Base-by-base conservation (phyloP, 192 early-diverging fungal genomes). In the Linnemannia exigua region DNA sequence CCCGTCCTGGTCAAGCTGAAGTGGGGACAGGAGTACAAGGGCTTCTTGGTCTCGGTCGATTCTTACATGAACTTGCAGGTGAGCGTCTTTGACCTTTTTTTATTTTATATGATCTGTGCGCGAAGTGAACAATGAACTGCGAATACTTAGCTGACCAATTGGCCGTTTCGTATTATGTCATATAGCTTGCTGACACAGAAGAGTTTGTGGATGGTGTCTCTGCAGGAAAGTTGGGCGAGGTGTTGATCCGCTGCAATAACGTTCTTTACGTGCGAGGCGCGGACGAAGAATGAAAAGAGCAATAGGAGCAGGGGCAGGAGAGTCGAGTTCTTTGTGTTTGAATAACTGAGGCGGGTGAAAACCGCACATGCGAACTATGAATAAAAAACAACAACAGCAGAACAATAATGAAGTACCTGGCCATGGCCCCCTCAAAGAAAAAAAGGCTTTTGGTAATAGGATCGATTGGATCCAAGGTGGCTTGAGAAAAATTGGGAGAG, bases 11-110 rank as follows among this genome's bases (percentile, higher is more conserved):
- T 97, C 77, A 96, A 95, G 90, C 89, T 99, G 86, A 99, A 99
- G 91, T 99, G 99, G 99, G 98, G 97, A 63, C 94, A 95, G 88
- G 99, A 99, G 82, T 99, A 99, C 94, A 97, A 97, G 84, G 99
- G 97, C 8, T 91, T 92, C 76, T 89, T 99, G 67, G 90, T 92
- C 35, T 96, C 97, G 16, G 95, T 97, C 11, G 98, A 99, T 89
- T 95, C 94, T 41, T 99, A 99, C 89, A 99, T 99, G 98, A 99
- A 99, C 90, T 84, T 99, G 37, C 95, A 95, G 92, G 96, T 97
- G 90, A 22, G 50, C 22, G n/a, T n/a, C 36, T 47, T 63, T 33
- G 31, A 58, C 31, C 31, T 80, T 72, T 73, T 14, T 83, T 8
- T 51, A 14, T 7, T 51, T 41, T 22, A 3, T 17, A 25, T 67